A percentile compares a stretch with the other conserved stretches of the same genome.
These are phyloP conservation scores for Domatiomyces globalis DNA, from an alignment of 2,329 filamentous ascomycete species.

Conservation along the genomic window DNA sequence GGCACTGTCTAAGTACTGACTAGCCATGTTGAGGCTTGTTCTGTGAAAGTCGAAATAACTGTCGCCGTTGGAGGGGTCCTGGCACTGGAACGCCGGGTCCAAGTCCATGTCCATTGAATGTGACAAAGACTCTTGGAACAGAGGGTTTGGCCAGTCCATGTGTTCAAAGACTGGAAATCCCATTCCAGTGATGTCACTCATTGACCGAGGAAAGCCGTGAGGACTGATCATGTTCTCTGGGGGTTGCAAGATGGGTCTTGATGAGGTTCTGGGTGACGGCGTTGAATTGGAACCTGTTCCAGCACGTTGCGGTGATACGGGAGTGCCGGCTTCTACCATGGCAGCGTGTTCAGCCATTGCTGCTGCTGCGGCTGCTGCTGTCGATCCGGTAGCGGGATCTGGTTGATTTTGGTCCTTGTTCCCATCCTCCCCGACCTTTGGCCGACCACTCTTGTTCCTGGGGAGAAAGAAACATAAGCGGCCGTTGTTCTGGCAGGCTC, in stretches of 20 bases:
- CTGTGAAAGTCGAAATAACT: not conserved
- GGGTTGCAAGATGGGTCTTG: not conserved
- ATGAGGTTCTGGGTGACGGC: not conserved
- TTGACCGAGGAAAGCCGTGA: not conserved
- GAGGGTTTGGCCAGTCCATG: not conserved
- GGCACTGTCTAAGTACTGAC: not conserved
- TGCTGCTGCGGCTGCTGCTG: not conserved
- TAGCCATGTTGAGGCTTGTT: not conserved
- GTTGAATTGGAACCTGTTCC: not conserved
- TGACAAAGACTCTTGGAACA: not conserved
- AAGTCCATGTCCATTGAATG: not conserved
- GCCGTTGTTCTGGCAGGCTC: not conserved
- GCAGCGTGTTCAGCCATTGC: not conserved
- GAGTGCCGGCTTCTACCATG: not conserved
- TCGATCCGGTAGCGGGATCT: not conserved
- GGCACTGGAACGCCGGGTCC: not conserved
- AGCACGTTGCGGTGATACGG: not conserved
- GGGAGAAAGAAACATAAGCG: not conserved
- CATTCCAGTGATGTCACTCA: not conserved
- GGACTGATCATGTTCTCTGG: not conserved
- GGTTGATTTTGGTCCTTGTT: not conserved
- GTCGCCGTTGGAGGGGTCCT: not conserved
- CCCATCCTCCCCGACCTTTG: not conserved
- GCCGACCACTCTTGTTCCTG: not conserved
- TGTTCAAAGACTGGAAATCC: not conserved